phyloP scores from a whole-genome alignment of 306 rosid genomes.

The Ammopiptanthus mongolicus region DNA sequence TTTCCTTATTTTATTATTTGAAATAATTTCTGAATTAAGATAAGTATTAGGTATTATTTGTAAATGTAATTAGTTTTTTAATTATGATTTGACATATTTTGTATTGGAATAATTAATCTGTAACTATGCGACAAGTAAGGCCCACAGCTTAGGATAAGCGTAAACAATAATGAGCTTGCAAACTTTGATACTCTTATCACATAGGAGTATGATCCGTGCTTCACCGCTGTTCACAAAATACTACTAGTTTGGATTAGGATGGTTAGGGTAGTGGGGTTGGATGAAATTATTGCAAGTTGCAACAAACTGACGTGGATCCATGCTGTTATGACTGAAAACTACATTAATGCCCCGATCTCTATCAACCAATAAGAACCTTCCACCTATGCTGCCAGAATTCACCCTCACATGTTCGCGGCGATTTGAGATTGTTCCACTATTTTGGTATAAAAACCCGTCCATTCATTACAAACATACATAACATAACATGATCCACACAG shows the following conservation, averaged over 20 bases:
- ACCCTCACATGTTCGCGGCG: slow-evolving; percentile 54
- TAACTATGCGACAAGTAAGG: background rate
- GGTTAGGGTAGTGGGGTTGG: background rate
- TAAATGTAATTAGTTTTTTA: too few relatives aligned
- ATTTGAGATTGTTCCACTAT: slow-evolving; percentile 1
- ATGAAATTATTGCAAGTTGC: slow-evolving; percentile 40
- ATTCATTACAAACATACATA: background rate
- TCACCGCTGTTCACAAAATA: background rate
- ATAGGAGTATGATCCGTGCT: background rate
- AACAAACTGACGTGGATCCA: slow-evolving; percentile 78
- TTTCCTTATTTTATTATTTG: too few relatives aligned
- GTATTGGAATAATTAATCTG: too few relatives aligned
- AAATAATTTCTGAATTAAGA: too few relatives aligned
- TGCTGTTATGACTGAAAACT: slow-evolving; percentile 36
- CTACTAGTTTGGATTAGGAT: background rate
- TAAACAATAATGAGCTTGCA: background rate
- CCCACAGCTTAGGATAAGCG: background rate
- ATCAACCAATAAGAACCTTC: slow-evolving; percentile 5
- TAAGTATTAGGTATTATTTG: too few relatives aligned
- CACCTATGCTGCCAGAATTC: slow-evolving; percentile 7
- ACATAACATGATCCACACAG: background rate
- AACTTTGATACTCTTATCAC: background rate
- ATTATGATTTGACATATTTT: too few relatives aligned
- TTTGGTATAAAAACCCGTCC: slow-evolving; percentile 8
- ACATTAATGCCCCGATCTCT: slow-evolving; percentile 11